These are phyloP conservation scores for Blastomyces percursus DNA, from an alignment of 2,329 filamentous ascomycete genomes.

Conservation along the genomic window DNA sequence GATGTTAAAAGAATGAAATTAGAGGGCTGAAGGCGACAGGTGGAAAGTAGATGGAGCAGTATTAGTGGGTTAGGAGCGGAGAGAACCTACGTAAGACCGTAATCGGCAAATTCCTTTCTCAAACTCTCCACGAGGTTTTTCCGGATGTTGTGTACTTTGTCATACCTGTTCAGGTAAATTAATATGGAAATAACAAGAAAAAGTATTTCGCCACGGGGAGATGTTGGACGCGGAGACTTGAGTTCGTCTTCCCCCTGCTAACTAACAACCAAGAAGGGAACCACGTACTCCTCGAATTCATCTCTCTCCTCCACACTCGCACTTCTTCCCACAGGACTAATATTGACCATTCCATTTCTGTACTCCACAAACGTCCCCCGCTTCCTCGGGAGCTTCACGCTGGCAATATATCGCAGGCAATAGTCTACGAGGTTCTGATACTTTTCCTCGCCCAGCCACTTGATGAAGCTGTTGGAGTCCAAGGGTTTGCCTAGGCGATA, in stretches of 20 bases:
- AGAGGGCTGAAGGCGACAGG: neutral
- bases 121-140: constrained; percentile 64
- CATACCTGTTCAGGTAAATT: constrained; percentile 42
- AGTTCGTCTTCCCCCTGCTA: neutral
- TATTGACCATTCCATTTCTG: constrained; percentile 55
- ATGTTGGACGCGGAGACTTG: neutral
- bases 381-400: constrained; percentile 51
- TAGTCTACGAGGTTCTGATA: constrained; percentile 53
- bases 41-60: neutral
- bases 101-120: constrained; percentile 68
- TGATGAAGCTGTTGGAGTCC: constrained; percentile 74
- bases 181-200: neutral
- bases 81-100: constrained; percentile 66
- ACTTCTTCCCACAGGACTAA: constrained; percentile 62
- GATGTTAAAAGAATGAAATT: constrained; percentile 6
- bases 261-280: neutral
- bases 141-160: constrained; percentile 65
- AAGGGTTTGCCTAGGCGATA: constrained; percentile 71
- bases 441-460: constrained; percentile 75
- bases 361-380: constrained; percentile 58
- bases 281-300: constrained; percentile 56
- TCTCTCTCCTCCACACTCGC: constrained; percentile 68
- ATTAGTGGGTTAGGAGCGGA: neutral
- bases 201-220: neutral
- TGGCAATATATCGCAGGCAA: constrained; percentile 50